Evolutionary conservation across 768 basidiomycete genomes (phyloP).

Genomic region (Kwoniella sp.): DNA sequence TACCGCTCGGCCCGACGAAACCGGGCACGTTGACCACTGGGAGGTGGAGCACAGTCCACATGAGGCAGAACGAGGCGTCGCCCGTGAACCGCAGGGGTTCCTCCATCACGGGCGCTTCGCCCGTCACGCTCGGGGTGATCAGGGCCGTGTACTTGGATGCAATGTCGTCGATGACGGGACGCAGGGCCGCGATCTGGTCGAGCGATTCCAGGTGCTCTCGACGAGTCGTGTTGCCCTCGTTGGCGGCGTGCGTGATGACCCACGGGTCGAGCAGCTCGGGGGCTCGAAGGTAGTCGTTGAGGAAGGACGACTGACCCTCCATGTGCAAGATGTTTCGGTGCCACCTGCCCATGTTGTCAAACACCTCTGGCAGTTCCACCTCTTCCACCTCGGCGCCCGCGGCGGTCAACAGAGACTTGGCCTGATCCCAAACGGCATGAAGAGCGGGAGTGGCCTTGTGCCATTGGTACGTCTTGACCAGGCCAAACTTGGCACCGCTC

Average conservation of each 20-base stretch:
- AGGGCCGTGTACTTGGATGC: constrained; percentile 14
- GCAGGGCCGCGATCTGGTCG: constrained; percentile 14
- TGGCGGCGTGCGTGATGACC: constrained; percentile 14
- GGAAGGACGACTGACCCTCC: constrained; percentile 18
- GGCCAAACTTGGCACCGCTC: constrained; percentile 11
- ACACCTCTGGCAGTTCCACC: constrained; percentile 8
- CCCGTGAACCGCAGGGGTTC: constrained; percentile 19
- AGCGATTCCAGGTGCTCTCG: constrained; percentile 13
- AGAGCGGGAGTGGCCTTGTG: constrained; percentile 14
- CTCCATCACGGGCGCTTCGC: constrained; percentile 14
- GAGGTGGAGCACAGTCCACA: constrained; percentile 19
- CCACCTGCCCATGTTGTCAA: constrained; percentile 11
- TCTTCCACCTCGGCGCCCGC: constrained; percentile 19
- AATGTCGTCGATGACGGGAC: constrained; percentile 17
- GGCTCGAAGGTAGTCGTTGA: constrained; percentile 9
- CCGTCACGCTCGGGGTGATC: constrained; percentile 19
- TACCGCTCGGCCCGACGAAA: constrained; percentile 14
- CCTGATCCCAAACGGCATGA: constrained; percentile 4
- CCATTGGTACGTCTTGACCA: constrained; percentile 17
- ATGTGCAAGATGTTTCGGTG: constrained; percentile 19
- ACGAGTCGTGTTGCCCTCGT: constrained; percentile 13
- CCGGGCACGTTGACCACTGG: constrained; percentile 19
- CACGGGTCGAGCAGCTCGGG: constrained; percentile 16
- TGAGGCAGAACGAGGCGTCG: constrained; percentile 19
- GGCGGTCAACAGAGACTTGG: constrained; percentile 1